Conservation (phyloP, 1,284 basidiomycete species). For the Ceratobasidium sp. region DNA sequence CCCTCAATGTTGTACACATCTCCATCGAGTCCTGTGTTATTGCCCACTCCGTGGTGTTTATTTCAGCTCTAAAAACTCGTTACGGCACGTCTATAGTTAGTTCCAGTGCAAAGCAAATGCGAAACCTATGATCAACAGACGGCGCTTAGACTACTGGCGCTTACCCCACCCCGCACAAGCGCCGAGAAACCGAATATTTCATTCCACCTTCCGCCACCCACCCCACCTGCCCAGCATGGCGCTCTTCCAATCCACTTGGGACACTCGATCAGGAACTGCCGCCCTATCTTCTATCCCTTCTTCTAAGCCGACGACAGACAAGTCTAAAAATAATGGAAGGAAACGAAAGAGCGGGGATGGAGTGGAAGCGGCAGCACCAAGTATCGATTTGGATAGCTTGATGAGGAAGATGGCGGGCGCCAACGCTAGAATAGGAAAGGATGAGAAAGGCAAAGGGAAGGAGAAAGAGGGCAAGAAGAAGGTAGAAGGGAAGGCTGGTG, state of each 20-base stretch:
- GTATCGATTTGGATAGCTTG: conserved; percentile 72
- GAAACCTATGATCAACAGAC: not conserved
- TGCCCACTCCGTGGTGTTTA: no score
- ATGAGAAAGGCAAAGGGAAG: conserved; percentile 47
- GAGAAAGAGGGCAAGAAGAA: conserved; percentile 47
- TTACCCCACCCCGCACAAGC: not conserved
- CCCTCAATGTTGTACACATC: no score
- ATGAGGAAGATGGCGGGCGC: conserved; percentile 64
- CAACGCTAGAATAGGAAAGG: conserved; percentile 45
- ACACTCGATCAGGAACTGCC: conserved; percentile 3
- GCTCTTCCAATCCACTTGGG: conserved; percentile 36
- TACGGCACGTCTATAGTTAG: not conserved
- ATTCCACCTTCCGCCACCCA: not conserved
- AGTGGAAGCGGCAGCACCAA: not conserved
- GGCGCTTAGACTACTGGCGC: not conserved
- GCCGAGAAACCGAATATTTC: no score
- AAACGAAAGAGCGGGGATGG: conserved; percentile 10
- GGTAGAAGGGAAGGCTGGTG: conserved; percentile 49
- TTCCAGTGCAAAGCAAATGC: not conserved
- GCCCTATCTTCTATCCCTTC: not conserved
- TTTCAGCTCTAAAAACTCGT: not conserved
- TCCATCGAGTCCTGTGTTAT: no score
- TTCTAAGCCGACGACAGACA: not conserved
- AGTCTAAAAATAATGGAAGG: not conserved
- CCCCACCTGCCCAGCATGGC: not conserved